Base-by-base conservation (phyloP, 148 eudicot species). In the Beta vulgaris region DNA sequence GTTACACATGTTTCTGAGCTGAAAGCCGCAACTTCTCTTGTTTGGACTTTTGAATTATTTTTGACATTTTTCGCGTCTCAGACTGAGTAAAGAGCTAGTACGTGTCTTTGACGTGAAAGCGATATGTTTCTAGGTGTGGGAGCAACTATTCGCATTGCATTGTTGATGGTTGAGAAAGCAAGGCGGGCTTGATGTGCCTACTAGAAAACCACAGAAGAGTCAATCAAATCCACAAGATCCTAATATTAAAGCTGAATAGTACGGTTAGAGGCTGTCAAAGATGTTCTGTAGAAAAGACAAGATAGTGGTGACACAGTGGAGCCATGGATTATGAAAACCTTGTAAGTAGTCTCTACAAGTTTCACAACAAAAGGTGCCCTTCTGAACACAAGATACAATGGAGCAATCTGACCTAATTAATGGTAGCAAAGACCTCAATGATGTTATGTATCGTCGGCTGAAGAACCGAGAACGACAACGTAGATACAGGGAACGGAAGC, bases 381-480 rank as follows among this genome's bases (percentile, higher is more conserved):
- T 28, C 54, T 25, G 26, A 28, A 39, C 15, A 36, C 62, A 63
- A 31, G 69, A 66, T 64, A 78, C 44, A 69, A 77, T 81, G 83
- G 83, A 81, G 34, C 40, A 68, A 5, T 68, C 77, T 66, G 43
- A 76, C 59, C 68, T 36, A 13, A 72, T 16, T 32, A 71, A 72
- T 58, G 55, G 40, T 62, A 74, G 75, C 78, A 59, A 72, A 73
- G 84, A 69, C 70, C 78, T 78, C 70, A 81, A 80, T 64, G 98
- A 93, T 35, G 73, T 81, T 29, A 82, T 91, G 87, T 68, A 80
- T 63, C 95, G 91, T 14, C 86, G 97, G 74, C 34, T 88, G 73
- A 91, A 94, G 78, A 91, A 90, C 76, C 84, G 98, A 57, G 98
- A 94, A 81, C 86, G 95, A 23, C 98, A 94, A 72, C 98, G 98